phyloP scores from a whole-genome alignment of 768 basidiomycete genomes.

The Tylopilus vinaceipallidus region DNA sequence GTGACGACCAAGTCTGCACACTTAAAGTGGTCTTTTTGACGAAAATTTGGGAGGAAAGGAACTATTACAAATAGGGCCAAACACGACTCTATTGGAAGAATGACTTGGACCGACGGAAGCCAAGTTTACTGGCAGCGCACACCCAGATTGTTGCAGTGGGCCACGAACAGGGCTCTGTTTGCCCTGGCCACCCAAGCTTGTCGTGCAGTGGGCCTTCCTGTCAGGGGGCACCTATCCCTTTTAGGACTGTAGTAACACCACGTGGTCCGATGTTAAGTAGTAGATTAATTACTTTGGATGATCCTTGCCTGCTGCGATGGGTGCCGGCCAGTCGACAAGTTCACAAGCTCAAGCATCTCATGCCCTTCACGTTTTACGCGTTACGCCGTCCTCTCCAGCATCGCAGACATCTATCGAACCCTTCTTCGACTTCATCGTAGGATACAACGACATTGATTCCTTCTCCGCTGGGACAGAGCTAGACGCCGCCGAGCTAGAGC shows the following conservation, averaged over 20 bases:
- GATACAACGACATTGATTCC: constrained; percentile 70
- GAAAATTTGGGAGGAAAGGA: constrained; percentile 27
- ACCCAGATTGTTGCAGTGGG: no score
- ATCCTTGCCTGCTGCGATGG: constrained; percentile 43
- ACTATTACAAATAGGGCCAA: constrained; percentile 25
- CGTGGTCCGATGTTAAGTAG: not conserved
- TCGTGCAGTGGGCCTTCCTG: no score
- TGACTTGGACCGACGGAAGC: no score
- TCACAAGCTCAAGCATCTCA: constrained; percentile 36
- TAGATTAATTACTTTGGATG: not conserved
- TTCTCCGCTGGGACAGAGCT: constrained; percentile 47
- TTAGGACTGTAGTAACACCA: not conserved
- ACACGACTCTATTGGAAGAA: no score
- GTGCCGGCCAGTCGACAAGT: constrained; percentile 68
- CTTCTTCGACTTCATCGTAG: constrained; percentile 96
- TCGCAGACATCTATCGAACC: constrained; percentile 82
- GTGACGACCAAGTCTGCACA: constrained; percentile 20
- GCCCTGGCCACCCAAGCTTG: no score
- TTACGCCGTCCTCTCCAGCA: constrained; percentile 87
- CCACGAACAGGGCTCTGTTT: no score
- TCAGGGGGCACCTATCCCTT: constrained; percentile 13
- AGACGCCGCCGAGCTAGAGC: constrained; percentile 70
- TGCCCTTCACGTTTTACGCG: constrained; percentile 84
- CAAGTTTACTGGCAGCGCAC: no score
- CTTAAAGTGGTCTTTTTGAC: constrained; percentile 2